These are phyloP conservation scores for Aspergillus ustus DNA, from an alignment of 2,329 filamentous ascomycete species.

Conservation along the genomic window DNA sequence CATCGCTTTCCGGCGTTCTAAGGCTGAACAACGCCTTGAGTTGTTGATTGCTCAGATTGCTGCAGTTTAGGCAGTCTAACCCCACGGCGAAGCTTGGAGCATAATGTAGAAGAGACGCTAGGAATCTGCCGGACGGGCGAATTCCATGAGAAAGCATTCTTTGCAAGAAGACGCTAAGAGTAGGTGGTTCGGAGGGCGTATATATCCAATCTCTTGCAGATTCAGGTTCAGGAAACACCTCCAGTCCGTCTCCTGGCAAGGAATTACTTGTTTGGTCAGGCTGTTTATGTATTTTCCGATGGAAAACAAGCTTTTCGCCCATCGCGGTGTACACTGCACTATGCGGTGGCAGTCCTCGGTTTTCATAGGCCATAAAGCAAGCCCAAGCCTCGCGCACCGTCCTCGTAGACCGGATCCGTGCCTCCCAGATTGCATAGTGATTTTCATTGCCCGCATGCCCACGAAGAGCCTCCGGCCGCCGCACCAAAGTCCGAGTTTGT, in stretches of 20 bases:
- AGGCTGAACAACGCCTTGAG: conserved; percentile 36
- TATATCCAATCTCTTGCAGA: conserved; percentile 64
- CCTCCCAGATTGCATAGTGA: conserved; percentile 56
- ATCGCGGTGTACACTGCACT: conserved; percentile 59
- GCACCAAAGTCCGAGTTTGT: conserved; percentile 58
- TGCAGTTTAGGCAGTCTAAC: conserved; percentile 47
- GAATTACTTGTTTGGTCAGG: conserved; percentile 31
- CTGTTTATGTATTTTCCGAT: conserved; percentile 29
- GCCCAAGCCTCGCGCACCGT: conserved; percentile 69
- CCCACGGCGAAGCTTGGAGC: conserved; percentile 47
- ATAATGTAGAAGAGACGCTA: conserved; percentile 56
- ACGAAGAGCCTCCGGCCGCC: conserved; percentile 29
- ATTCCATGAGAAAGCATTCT: conserved; percentile 55
- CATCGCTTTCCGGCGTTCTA: conserved; percentile 21
- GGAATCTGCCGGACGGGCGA: conserved; percentile 46
- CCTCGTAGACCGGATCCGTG: conserved; percentile 62
- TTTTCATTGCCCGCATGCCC: conserved; percentile 24
- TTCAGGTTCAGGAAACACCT: conserved; percentile 58
- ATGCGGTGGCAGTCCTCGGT: conserved; percentile 42
- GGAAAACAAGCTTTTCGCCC: conserved; percentile 58
- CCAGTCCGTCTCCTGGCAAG: conserved; percentile 61
- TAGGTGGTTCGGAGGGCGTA: conserved; percentile 58
- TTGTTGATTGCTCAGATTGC: conserved; percentile 39
- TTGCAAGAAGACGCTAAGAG: conserved; percentile 55
- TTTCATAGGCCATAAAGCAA: conserved; percentile 62